phyloP scores from a whole-genome alignment of 148 eudicot species.

The Gaultheria prostrata region DNA sequence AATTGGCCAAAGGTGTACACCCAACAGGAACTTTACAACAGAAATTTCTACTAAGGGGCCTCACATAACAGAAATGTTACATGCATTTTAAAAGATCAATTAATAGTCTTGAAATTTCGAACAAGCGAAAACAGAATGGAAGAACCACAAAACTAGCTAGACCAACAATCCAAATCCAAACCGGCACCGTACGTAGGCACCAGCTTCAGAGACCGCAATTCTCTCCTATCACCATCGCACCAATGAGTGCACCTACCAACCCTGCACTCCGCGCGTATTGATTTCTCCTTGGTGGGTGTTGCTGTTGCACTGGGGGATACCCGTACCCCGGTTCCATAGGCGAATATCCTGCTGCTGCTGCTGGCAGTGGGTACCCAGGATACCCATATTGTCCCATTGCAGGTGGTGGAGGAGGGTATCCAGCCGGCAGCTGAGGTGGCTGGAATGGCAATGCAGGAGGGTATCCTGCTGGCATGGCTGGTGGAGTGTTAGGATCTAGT shows the following conservation, averaged over 20 bases:
- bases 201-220: not conserved
- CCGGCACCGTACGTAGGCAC: not conserved
- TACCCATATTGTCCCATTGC: slow-evolving; percentile 17
- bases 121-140: no score
- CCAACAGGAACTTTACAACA: no score
- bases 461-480: slow-evolving; percentile 2
- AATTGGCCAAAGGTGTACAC: no score
- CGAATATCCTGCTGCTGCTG: slow-evolving; percentile 22
- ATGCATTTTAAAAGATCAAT: no score
- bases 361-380: slow-evolving; percentile 23
- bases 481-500: not conserved
- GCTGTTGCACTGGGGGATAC: slow-evolving; percentile 14
- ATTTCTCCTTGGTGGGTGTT: slow-evolving; percentile 30
- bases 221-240: slow-evolving; percentile 26
- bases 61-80: no score
- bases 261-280: slow-evolving; percentile 42
- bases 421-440: not conserved
- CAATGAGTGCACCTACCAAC: slow-evolving; percentile 45
- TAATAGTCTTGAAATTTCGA: no score
- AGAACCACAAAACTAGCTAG: not conserved
- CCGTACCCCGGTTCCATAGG: slow-evolving; percentile 16
- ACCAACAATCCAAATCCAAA: not conserved
- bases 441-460: slow-evolving; percentile 11
- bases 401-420: slow-evolving; percentile 3
- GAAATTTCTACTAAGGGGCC: no score